Percentiles rank a stretch among this genome's conserved stretches.
These are phyloP conservation scores for Turnera subulata DNA, from an alignment of 345 rosid genomes.

Conservation along the genomic window DNA sequence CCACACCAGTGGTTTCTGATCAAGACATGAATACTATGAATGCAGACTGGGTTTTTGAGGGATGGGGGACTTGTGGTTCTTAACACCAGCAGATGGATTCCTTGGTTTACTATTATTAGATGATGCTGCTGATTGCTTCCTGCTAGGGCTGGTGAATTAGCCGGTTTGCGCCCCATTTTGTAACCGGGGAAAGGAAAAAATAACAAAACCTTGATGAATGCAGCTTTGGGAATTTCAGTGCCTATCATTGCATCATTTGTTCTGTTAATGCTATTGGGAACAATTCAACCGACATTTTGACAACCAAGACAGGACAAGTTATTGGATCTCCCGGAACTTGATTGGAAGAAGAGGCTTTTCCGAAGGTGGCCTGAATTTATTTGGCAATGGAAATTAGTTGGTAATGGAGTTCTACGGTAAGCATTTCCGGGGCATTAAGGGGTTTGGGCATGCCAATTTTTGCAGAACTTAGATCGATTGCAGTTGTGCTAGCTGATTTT, in stretches of 20 bases:
- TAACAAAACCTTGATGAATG: too few species aligned
- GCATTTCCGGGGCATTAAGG: background rate
- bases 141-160: too few species aligned
- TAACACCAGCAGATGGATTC: background rate
- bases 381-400: background rate
- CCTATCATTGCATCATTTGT: too few species aligned
- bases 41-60: slow-evolving; percentile 1
- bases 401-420: background rate
- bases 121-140: background rate
- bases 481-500: background rate
- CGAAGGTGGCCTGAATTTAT: background rate
- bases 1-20: slow-evolving; percentile 31
- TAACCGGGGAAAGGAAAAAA: too few species aligned
- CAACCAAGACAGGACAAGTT: too few species aligned
- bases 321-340: too few species aligned
- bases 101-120: background rate
- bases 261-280: too few species aligned
- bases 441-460: background rate
- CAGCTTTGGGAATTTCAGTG: too few species aligned
- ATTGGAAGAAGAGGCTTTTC: background rate
- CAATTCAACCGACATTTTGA: background rate
- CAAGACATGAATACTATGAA: slow-evolving; percentile 1
- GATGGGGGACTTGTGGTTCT: slow-evolving; percentile 16
- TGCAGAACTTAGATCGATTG: background rate
- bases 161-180: too few species aligned